phyloP scores from a whole-genome alignment of 179 eudicot genomes.

The Pouteria campechiana region DNA sequence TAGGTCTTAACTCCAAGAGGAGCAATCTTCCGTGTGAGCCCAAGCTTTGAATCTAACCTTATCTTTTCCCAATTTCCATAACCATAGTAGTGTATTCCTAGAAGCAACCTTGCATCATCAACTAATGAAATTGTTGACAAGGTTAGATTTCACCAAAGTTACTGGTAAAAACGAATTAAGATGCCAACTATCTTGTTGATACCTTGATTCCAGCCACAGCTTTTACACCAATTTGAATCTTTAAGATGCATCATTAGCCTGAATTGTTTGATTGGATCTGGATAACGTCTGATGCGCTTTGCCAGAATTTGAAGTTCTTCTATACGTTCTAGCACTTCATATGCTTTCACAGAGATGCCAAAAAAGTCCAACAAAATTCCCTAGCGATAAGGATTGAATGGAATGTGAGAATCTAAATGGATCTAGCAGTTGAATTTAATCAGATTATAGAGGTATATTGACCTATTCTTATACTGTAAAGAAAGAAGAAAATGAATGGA shows the following conservation, averaged over 20 bases:
- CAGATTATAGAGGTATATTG: too few species aligned
- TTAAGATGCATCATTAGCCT: slow-evolving; percentile 77
- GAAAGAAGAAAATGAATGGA: slow-evolving; percentile 7
- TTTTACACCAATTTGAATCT: slow-evolving; percentile 98
- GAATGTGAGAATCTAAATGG: background rate
- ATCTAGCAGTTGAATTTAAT: too few species aligned
- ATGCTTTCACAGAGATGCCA: slow-evolving; percentile 96
- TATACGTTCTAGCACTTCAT: slow-evolving; percentile 72
- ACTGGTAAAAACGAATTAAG: slow-evolving; percentile 15
- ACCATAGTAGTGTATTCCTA: slow-evolving; percentile 92
- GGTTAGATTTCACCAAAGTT: background rate
- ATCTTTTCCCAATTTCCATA: slow-evolving; percentile 99
- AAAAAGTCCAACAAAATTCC: slow-evolving; percentile 92
- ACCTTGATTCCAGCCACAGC: slow-evolving; percentile 99
- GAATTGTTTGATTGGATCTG: slow-evolving; percentile 75
- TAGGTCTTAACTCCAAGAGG: slow-evolving; percentile 98
- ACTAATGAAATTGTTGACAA: slow-evolving; percentile 26
- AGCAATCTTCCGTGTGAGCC: slow-evolving; percentile 88
- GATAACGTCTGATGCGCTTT: slow-evolving; percentile 70
- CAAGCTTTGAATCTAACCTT: slow-evolving; percentile 84
- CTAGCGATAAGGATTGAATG: slow-evolving; percentile 25
- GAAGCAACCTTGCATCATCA: slow-evolving; percentile 95
- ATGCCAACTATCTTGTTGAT: too few species aligned
- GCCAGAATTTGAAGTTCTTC: slow-evolving; percentile 89
- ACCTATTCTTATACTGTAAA: too few species aligned